Evolutionary conservation across 139 green algal genomes (phyloP).

Genomic region (Bryopsis sp.): DNA sequence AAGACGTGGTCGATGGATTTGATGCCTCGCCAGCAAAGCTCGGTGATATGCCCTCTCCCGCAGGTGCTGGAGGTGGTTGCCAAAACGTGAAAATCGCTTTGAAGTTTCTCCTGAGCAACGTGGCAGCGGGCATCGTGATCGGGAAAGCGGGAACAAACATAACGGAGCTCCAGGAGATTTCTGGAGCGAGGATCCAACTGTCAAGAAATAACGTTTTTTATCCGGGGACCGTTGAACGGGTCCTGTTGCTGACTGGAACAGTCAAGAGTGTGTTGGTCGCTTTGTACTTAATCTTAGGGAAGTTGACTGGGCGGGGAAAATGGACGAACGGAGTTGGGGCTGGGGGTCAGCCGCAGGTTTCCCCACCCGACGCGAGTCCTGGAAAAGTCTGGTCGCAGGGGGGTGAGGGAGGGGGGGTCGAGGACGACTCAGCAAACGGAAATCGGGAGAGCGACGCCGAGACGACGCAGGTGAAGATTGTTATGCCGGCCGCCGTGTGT

Average conservation of each 20-base stretch:
- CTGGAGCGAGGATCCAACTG: slow-evolving; percentile 47
- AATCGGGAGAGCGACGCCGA: slow-evolving; percentile 22
- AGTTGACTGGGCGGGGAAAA: slow-evolving; percentile 40
- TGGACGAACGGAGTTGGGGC: not conserved
- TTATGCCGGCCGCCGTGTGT: slow-evolving; percentile 66
- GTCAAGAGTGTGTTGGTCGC: slow-evolving; percentile 62
- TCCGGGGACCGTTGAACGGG: slow-evolving; percentile 55
- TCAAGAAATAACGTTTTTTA: slow-evolving; percentile 45
- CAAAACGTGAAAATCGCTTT: slow-evolving; percentile 18
- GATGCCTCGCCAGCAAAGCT: not conserved
- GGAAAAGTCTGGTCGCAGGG: not conserved
- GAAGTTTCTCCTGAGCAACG: slow-evolving; percentile 59
- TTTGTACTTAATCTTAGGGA: slow-evolving; percentile 68
- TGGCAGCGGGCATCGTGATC: slow-evolving; percentile 61
- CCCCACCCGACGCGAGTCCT: not conserved
- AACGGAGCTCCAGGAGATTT: slow-evolving; percentile 56
- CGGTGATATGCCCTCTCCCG: not conserved
- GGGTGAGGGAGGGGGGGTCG: slow-evolving; percentile 4
- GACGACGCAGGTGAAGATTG: slow-evolving; percentile 40
- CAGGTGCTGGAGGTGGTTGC: not conserved
- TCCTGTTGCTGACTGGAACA: slow-evolving; percentile 61
- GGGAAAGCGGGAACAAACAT: slow-evolving; percentile 65
- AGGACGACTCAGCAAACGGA: slow-evolving; percentile 26
- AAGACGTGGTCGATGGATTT: not conserved
- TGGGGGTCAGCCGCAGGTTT: not conserved